Evolutionary conservation across 805 yeast species (phyloP).

Genomic region (Maudiozyma saulgeensis): DNA sequence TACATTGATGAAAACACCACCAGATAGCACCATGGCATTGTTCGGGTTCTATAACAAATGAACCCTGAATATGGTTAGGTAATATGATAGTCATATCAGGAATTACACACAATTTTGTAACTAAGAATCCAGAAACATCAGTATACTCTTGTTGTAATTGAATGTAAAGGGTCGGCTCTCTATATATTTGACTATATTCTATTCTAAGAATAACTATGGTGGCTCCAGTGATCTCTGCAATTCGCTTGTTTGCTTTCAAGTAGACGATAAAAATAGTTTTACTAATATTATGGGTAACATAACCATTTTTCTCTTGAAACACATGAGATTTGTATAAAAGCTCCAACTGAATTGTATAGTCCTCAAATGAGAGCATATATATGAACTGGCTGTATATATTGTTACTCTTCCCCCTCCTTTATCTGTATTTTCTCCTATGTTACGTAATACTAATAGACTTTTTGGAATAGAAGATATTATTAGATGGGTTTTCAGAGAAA

Average conservation of each 20-base stretch:
- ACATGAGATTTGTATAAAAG: not conserved
- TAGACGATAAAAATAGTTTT: not conserved
- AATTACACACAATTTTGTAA: not conserved
- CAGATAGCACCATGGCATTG: slow-evolving; percentile 11
- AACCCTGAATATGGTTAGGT: slow-evolving; percentile 7
- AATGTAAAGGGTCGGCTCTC: slow-evolving; percentile 17
- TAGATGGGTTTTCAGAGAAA: no score
- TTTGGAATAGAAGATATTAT: no score
- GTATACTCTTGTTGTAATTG: slow-evolving; percentile 10
- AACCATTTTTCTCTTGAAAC: not conserved
- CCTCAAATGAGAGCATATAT: not conserved
- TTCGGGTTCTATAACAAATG: slow-evolving; percentile 4
- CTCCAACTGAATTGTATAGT: not conserved
- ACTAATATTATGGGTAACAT: not conserved
- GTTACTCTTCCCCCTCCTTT: no score
- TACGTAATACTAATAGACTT: no score
- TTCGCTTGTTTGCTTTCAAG: not conserved
- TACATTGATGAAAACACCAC: slow-evolving; percentile 24
- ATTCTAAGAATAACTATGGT: slow-evolving; percentile 6
- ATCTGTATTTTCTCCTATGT: no score
- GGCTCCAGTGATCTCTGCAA: slow-evolving; percentile 2
- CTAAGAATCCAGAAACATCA: not conserved
- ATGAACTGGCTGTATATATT: no score
- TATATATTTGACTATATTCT: slow-evolving; percentile 13
- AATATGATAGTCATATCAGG: slow-evolving; percentile 4